Evolutionary conservation across 805 yeast genomes (phyloP).

Genomic region (Helenozyma rhizophorensis): DNA sequence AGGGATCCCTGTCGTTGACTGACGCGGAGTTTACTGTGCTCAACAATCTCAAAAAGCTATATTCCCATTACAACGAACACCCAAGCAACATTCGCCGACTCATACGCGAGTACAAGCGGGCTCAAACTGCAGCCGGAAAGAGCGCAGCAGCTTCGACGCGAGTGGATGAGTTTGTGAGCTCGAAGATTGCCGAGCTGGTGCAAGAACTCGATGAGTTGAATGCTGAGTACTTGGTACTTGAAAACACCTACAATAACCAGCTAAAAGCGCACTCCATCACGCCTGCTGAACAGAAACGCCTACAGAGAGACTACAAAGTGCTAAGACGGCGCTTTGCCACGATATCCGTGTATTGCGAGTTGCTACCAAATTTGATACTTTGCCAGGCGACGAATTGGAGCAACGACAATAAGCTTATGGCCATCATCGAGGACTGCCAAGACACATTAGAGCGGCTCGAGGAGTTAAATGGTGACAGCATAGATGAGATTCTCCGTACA

Average conservation of each 20-base stretch:
- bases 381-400: conserved; percentile 37
- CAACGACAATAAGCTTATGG: conserved; percentile 22
- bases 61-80: conserved; percentile 15
- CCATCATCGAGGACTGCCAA: conserved; percentile 27
- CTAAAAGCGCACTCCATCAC: conserved; percentile 5
- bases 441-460: conserved; percentile 17
- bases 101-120: conserved; percentile 6
- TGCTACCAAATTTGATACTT: conserved; percentile 29
- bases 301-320: conserved; percentile 10
- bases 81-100: conserved; percentile 14
- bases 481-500: too few species aligned
- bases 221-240: conserved; percentile 7
- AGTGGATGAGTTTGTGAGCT: conserved; percentile 5
- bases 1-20: conserved; percentile 21
- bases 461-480: too few species aligned
- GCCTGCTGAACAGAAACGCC: conserved; percentile 1
- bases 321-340: conserved; percentile 17
- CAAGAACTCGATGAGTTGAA: conserved; percentile 12
- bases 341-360: conserved; percentile 19
- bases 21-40: conserved; percentile 23
- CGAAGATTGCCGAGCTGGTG: conserved; percentile 2
- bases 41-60: conserved; percentile 19
- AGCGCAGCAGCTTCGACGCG: conserved; percentile 15
- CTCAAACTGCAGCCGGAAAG: neutral
- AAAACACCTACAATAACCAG: conserved; percentile 10